Evolutionary conservation across 495 filamentous ascomycete genomes (phyloP).

Genomic region (Ramalina intermedia): DNA sequence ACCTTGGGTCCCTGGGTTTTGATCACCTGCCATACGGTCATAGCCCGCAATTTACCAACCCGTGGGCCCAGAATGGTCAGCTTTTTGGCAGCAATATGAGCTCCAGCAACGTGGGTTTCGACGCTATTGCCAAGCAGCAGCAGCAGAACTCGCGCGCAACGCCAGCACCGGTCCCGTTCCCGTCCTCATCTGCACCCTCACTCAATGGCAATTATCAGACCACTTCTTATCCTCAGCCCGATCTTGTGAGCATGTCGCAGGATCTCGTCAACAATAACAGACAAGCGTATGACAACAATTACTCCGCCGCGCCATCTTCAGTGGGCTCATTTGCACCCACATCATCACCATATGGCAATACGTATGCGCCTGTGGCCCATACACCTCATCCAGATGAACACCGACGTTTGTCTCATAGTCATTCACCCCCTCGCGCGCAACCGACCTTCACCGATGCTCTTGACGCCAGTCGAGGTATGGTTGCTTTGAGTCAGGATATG

Average conservation of each 20-base stretch:
- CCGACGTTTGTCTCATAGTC: conserved; percentile 82
- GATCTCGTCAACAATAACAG: conserved; percentile 50
- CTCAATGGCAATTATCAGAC: conserved; percentile 55
- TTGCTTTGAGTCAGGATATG: conserved; percentile 76
- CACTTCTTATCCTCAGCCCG: conserved; percentile 44
- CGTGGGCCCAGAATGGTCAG: conserved; percentile 44
- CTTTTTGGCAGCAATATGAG: conserved; percentile 44
- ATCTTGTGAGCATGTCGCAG: conserved; percentile 51
- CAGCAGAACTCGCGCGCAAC: conserved; percentile 44
- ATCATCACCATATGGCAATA: conserved; percentile 37
- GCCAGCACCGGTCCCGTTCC: conserved; percentile 58
- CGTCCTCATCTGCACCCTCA: conserved; percentile 55
- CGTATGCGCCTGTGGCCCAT: conserved; percentile 42
- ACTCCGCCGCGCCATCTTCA: conserved; percentile 51
- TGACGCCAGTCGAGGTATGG: conserved; percentile 79
- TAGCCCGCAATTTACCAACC: conserved; percentile 81
- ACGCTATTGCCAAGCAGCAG: conserved; percentile 41
- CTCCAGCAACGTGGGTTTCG: conserved; percentile 38
- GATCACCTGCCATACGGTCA: conserved; percentile 61
- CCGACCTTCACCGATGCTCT: conserved; percentile 60
- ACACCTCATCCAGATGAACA: conserved; percentile 41
- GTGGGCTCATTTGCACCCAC: conserved; percentile 50
- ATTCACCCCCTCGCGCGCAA: conserved; percentile 26
- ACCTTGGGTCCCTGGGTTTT: conserved; percentile 67
- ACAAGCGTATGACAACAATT: conserved; percentile 39